Conservation (phyloP, 2,329 filamentous ascomycete genomes). For the Gyromitra esculenta region DNA sequence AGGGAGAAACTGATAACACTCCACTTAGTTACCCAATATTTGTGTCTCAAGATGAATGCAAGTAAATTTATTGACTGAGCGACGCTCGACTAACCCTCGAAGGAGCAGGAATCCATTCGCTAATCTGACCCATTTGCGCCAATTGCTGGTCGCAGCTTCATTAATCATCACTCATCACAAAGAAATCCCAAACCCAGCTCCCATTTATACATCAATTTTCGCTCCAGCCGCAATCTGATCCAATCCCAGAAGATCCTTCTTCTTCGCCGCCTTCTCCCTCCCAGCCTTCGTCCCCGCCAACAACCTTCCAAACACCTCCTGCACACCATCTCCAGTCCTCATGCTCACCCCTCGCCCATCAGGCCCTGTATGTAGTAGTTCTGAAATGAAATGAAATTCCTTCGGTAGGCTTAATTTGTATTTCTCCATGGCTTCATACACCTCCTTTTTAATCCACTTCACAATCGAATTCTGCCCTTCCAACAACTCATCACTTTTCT, state of each 20-base stretch:
- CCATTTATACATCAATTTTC: constrained; percentile 1
- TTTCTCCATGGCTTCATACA: constrained; percentile 44
- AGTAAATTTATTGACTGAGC: constrained; percentile 10
- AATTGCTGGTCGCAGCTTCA: background rate
- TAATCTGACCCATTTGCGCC: background rate
- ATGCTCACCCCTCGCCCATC: constrained; percentile 48
- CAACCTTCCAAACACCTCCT: constrained; percentile 45
- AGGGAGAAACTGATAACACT: too few relatives aligned
- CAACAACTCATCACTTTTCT: constrained; percentile 6
- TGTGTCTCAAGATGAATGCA: background rate
- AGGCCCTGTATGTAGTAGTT: constrained; percentile 38
- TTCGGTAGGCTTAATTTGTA: constrained; percentile 24
- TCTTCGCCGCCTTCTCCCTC: constrained; percentile 10
- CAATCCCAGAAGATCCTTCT: background rate
- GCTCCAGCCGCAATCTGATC: constrained; percentile 4
- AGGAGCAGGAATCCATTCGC: constrained; percentile 26
- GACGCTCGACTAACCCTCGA: constrained; percentile 22
- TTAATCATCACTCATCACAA: constrained; percentile 10
- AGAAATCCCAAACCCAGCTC: background rate
- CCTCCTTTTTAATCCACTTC: constrained; percentile 40
- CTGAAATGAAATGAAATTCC: constrained; percentile 28
- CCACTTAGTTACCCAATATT: background rate
- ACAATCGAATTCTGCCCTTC: constrained; percentile 24
- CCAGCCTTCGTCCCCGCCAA: constrained; percentile 37
- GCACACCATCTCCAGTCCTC: constrained; percentile 49